These are phyloP conservation scores for Tetrahymena malaccensis DNA, from an alignment of 73 alveolate species.

Conservation along the genomic window DNA sequence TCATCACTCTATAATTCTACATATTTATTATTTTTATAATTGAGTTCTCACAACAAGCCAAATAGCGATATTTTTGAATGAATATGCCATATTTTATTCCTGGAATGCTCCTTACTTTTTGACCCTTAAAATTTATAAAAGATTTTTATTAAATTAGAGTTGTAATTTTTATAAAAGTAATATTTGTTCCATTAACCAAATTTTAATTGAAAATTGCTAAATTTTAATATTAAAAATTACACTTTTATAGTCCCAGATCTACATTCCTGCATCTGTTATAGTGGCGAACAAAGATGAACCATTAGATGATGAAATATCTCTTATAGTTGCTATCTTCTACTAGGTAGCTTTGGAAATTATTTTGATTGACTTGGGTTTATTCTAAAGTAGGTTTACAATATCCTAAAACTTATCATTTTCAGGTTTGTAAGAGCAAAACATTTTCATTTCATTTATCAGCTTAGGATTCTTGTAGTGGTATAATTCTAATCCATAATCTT, in stretches of 20 bases:
- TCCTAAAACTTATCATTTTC: background rate
- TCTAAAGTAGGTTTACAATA: background rate
- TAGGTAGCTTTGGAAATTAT: background rate
- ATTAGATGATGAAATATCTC: background rate
- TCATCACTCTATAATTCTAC: background rate
- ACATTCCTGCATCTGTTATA: background rate
- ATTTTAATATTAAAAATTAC: background rate
- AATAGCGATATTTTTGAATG: background rate
- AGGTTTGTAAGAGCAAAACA: background rate
- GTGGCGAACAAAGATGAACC: background rate
- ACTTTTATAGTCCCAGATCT: background rate
- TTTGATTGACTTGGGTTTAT: background rate
- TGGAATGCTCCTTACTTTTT: background rate
- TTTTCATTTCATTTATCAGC: background rate
- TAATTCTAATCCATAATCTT: background rate
- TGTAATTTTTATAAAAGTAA: too few species aligned
- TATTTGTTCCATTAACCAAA: too few species aligned
- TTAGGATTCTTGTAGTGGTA: background rate
- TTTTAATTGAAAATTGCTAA: too few species aligned
- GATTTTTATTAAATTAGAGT: too few species aligned
- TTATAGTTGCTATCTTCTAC: background rate
- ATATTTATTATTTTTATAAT: background rate
- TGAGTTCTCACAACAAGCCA: background rate
- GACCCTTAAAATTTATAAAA: too few species aligned
- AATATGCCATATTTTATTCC: background rate